phyloP scores from a whole-genome alignment of 2,329 filamentous ascomycete species.

The Aspergillus tanneri region DNA sequence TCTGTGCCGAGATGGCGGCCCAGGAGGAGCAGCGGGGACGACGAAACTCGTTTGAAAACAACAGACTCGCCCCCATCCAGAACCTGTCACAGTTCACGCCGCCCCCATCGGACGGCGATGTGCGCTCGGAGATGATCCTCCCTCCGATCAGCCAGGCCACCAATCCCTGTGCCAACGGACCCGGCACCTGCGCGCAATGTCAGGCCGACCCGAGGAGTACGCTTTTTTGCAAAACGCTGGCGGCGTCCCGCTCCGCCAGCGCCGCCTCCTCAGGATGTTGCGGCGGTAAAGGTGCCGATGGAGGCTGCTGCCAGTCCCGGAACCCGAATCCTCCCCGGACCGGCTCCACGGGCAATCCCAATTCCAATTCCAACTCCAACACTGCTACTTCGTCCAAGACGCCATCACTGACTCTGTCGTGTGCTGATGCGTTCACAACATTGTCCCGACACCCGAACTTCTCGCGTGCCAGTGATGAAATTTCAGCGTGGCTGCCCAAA shows the following conservation, averaged over 20 bases:
- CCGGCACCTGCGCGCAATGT: constrained; percentile 77
- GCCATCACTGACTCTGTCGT: constrained; percentile 62
- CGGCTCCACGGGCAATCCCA: constrained; percentile 23
- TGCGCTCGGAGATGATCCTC: constrained; percentile 53
- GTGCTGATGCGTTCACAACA: constrained; percentile 76
- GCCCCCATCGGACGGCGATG: constrained; percentile 57
- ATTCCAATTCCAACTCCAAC: too few relatives aligned
- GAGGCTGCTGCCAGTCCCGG: constrained; percentile 61
- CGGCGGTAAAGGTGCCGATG: constrained; percentile 58
- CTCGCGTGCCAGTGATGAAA: constrained; percentile 69
- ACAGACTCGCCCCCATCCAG: constrained; percentile 47
- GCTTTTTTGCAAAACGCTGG: constrained; percentile 78
- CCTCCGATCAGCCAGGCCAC: constrained; percentile 37
- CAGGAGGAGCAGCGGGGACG: constrained; percentile 41
- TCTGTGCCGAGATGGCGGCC: constrained; percentile 68
- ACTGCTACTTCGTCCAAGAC: constrained; percentile 37
- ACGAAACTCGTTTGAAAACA: constrained; percentile 47
- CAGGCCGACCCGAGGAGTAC: constrained; percentile 74
- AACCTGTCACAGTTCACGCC: constrained; percentile 52
- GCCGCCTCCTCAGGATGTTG: constrained; percentile 54
- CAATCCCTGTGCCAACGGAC: constrained; percentile 62
- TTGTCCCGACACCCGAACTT: constrained; percentile 75
- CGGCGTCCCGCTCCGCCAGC: constrained; percentile 55
- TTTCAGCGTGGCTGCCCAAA: constrained; percentile 73
- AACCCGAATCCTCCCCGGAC: constrained; percentile 24